These are phyloP conservation scores for Apophysomyces ossiformis DNA, from an alignment of 371 early-diverging fungal genomes.

Conservation along the genomic window DNA sequence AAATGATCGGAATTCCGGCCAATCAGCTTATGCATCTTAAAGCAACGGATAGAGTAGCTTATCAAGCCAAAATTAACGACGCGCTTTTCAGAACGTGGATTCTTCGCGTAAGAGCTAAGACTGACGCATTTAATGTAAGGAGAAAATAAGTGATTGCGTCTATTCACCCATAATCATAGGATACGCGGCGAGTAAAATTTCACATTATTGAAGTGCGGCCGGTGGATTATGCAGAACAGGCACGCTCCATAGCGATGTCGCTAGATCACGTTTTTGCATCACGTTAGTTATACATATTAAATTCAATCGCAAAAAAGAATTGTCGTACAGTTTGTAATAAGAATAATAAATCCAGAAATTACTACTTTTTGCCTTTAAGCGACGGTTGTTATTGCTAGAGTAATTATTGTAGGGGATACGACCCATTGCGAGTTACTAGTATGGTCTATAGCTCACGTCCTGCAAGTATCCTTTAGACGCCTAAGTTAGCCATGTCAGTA, in stretches of 20 bases:
- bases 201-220: slow-evolving; percentile 45
- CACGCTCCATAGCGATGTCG: slow-evolving; percentile 20
- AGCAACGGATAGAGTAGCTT: slow-evolving; percentile 34
- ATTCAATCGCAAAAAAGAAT: too few relatives aligned
- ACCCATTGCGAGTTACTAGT: too few relatives aligned
- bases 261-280: not conserved
- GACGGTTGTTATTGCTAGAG: too few relatives aligned
- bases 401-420: too few relatives aligned
- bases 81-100: slow-evolving; percentile 64
- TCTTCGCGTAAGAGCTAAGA: slow-evolving; percentile 74
- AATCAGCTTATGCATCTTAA: slow-evolving; percentile 59
- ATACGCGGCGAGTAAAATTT: slow-evolving; percentile 50
- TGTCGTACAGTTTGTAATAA: too few relatives aligned
- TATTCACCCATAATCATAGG: slow-evolving; percentile 32
- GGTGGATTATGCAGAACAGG: slow-evolving; percentile 58
- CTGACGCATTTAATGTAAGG: slow-evolving; percentile 74
- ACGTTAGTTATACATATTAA: not conserved
- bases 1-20: slow-evolving; percentile 71
- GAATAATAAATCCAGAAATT: too few relatives aligned
- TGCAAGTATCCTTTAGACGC: too few relatives aligned
- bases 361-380: too few relatives aligned
- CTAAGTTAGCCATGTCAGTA: too few relatives aligned
- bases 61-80: slow-evolving; percentile 41
- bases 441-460: too few relatives aligned
- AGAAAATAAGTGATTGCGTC: slow-evolving; percentile 6